Evolutionary conservation across 805 yeast species (phyloP).

Genomic region (Cyberlindnera bimundalis): DNA sequence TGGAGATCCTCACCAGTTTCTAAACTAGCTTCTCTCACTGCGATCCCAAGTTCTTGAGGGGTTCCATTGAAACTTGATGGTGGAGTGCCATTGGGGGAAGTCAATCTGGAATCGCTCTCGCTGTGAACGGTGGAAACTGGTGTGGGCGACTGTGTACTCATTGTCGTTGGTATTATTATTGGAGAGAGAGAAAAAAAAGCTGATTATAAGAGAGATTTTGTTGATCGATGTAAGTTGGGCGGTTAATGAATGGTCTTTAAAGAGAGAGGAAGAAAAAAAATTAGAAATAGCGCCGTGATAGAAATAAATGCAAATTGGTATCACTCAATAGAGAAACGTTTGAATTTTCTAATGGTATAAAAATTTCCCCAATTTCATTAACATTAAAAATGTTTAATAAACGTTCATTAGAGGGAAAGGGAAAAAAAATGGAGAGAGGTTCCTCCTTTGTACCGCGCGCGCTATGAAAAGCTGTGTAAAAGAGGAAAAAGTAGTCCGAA

Average conservation of each 20-base stretch:
- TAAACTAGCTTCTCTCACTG: neutral
- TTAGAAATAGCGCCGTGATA: too few species aligned
- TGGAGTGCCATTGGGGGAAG: neutral
- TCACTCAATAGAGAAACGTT: conserved; percentile 1
- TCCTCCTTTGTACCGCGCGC: too few species aligned
- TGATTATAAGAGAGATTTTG: too few species aligned
- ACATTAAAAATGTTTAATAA: too few species aligned
- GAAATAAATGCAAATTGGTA: neutral
- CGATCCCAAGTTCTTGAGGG: neutral
- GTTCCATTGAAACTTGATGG: neutral
- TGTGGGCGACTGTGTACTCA: neutral
- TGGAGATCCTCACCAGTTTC: too few species aligned
- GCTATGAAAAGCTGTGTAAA: too few species aligned
- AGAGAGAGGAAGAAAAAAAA: too few species aligned
- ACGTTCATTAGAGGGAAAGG: too few species aligned
- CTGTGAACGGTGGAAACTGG: neutral
- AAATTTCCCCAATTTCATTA: neutral
- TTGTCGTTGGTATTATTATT: too few species aligned
- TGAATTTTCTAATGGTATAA: neutral
- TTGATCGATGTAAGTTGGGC: too few species aligned
- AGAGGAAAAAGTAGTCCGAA: neutral
- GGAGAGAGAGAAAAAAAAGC: too few species aligned
- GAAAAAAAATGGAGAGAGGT: too few species aligned
- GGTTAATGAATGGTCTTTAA: neutral
- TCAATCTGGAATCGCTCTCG: neutral